Evolutionary conservation across 2,329 filamentous ascomycete species (phyloP), one percentile per base, ranked within the genome.

Genomic region (Fusarium sp.): DNA sequence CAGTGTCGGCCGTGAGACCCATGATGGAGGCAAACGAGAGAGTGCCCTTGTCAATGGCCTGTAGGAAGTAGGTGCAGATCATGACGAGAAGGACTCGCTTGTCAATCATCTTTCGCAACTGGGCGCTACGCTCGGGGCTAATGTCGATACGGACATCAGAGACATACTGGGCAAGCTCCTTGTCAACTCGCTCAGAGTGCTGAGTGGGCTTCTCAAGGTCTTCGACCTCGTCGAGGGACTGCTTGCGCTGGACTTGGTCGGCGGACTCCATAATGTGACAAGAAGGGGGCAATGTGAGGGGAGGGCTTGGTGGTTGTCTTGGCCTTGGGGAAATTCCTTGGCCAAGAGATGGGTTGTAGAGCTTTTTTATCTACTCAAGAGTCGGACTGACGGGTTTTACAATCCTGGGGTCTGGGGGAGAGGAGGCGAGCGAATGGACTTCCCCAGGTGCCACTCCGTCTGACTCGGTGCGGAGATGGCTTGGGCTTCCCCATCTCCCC

Each of bases 1-100:
- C 75, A 0, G 87, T 85, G 73, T 91, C 88, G 7, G 84, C 78
- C 0, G 83, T 82, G 58, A 92, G 85, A 31, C 88, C 88, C 90
- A 92, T 92, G 79, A 92, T 91, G 52, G 88, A 88, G 10, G 90
- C 89, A 87, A 86, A 92, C 1, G 87, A 90, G 78, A 93, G 83
- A 0, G 91, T 93, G 29, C 90, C 91, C 81, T 93, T 93, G 81
- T 93, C 91, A 54, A 93, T 86, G 54, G 90, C 88, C 78, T 93
- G 93, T 25, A 94, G 82, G 78, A 95, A 94, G 81, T 95, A 94
- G 0, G 92, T 94, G 57, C 88, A 81, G 66, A 95, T 88, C 93
- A 95, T 95, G 80, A 95, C 86, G 3, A 87, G 82, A 50, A 95
- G 83, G 3, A 95, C 88, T 35, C 92, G 88, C 70, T 85, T 87